Evolutionary conservation across 805 yeast species (phyloP), one percentile per base, ranked within the genome.

Genomic region (Zygoascus tannicola): DNA sequence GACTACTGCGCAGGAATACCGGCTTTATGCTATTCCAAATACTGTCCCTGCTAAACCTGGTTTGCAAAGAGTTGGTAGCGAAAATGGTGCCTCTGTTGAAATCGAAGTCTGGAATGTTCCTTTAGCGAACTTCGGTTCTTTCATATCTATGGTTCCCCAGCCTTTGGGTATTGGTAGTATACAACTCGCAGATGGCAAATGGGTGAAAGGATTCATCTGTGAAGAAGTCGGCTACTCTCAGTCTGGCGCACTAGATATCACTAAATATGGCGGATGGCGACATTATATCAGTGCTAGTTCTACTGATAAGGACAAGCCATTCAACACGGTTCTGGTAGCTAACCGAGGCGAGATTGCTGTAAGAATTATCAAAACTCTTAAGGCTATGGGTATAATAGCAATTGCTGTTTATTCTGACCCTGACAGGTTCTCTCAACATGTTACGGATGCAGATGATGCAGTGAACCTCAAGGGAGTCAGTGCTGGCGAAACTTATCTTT

Each of bases 281-380:
- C 66, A 70, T 2, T 85, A 84, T 66, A 40, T 61, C 37, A 45
- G 55, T 50, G 34, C 57, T 38, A 46, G 61, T 14, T 47, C 69
- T 43, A 46, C 66, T 58, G 66, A 65, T 46, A 7, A 26, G 7
- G 30, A 26, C 10, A 76, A 75, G 56, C 92, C 94, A 1, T 86
- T 87, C 65, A 70, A 78, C 18, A 74, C 81, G 8, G 95, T 90
- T n/a, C 72, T 90, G 44, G 92, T 90, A 44, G 97, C 97, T 34
- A 90, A 90, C 69, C 77, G 98, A 67, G 97, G 97, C 62, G 98
- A 90, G 66, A 90, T 90, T 56, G 97, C 98, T 2, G 97, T 88
- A 23, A 73, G 98, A 57, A 86, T 92, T 54, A 86, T 90, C 58
- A 81, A 76, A 59, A 88, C 98, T 16, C 70, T 90, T 59, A 85